Conservation (phyloP, 768 basidiomycete genomes). For the Pleurotus cornucopiae region DNA sequence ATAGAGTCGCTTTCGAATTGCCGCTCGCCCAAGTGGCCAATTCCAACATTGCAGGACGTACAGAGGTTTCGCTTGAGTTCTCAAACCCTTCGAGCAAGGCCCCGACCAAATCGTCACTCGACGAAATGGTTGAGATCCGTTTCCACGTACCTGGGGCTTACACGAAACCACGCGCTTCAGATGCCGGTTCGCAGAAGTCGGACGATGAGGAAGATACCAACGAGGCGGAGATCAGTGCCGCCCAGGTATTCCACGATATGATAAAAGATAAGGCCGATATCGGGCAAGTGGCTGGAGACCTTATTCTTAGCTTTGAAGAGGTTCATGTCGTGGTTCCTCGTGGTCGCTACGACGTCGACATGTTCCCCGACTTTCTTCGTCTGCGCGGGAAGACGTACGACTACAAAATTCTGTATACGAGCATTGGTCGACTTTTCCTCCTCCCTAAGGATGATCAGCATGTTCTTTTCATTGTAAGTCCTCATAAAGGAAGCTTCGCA, state of each 20-base stretch:
- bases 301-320: conserved; percentile 93
- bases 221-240: conserved; percentile 81
- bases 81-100: conserved; percentile 42
- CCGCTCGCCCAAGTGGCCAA: conserved; percentile 87
- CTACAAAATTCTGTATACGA: conserved; percentile 91
- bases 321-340: conserved; percentile 92
- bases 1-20: conserved; percentile 85
- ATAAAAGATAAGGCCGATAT: conserved; percentile 97
- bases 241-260: conserved; percentile 93
- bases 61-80: conserved; percentile 99
- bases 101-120: conserved; percentile 40
- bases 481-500: background rate
- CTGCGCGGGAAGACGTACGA: conserved; percentile 99
- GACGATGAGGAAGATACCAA: conserved; percentile 64
- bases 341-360: conserved; percentile 96
- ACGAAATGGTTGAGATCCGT: conserved; percentile 94
- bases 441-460: conserved; percentile 97
- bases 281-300: conserved; percentile 85
- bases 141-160: conserved; percentile 90
- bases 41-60: conserved; percentile 95
- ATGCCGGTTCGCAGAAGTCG: conserved; percentile 70
- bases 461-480: conserved; percentile 86
- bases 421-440: conserved; percentile 85
- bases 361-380: conserved; percentile 93
- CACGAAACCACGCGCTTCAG: conserved; percentile 58